Evolutionary conservation across 2,329 filamentous ascomycete genomes (phyloP).

Genomic region (Proliferodiscus dingleyae): DNA sequence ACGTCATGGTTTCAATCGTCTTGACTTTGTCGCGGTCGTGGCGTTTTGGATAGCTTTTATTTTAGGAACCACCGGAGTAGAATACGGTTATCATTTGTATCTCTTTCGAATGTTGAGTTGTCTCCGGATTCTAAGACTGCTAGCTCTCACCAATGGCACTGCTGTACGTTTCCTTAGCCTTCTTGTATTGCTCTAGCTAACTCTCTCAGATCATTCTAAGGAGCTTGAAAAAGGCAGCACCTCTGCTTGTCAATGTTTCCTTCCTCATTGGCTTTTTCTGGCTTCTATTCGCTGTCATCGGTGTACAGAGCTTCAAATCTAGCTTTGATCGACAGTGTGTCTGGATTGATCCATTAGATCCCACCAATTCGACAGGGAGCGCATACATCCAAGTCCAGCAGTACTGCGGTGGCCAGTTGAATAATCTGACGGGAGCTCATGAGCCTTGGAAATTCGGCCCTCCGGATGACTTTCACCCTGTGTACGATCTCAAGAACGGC

Average conservation of each 20-base stretch:
- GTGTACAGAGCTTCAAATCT: conserved; percentile 92
- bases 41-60: conserved; percentile 90
- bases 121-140: conserved; percentile 83
- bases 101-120: conserved; percentile 97
- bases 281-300: conserved; percentile 94
- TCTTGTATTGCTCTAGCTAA: conserved; percentile 6
- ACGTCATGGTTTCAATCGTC: conserved; percentile 89
- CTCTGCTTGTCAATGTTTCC: conserved; percentile 83
- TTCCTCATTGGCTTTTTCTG: conserved; percentile 97
- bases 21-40: conserved; percentile 92
- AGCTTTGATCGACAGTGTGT: conserved; percentile 73
- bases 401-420: conserved; percentile 82
- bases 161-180: conserved; percentile 53
- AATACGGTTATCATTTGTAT: conserved; percentile 68
- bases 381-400: conserved; percentile 61
- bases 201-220: conserved; percentile 71
- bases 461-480: conserved; percentile 1
- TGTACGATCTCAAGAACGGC: conserved; percentile 44
- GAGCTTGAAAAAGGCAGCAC: conserved; percentile 92
- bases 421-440: conserved; percentile 50
- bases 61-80: conserved; percentile 64
- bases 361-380: conserved; percentile 41
- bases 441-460: conserved; percentile 62
- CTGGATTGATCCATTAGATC: conserved; percentile 64
- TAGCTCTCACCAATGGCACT: conserved; percentile 89